Evolutionary conservation across 257 asterid species (phyloP), one percentile per base, ranked within the genome.

Genomic region (Craterostigma plantagineum): DNA sequence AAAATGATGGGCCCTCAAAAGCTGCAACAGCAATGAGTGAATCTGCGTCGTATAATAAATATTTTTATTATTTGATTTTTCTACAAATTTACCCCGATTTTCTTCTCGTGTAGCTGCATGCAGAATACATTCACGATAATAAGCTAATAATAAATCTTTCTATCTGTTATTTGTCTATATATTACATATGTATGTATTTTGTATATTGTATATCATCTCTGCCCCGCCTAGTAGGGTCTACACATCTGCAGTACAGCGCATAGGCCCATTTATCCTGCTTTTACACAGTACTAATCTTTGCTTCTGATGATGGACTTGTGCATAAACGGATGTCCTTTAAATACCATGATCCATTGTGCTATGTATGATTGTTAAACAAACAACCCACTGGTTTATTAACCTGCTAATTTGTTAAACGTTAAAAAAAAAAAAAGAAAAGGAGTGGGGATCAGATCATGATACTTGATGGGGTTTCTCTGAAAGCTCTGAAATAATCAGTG

Each of bases 21-120:
- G 83, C 91, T 79, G 92, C 82, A 62, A 58, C 41, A 60, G n/a
- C 72, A 75, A 82, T 78, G 76, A 82, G 92, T 79, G 80, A n/a
- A n/a, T 60, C 75, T 67, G 79, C 81, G 60, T n/a, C n/a, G n/a
- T n/a, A n/a, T 38, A 51, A 60, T 46, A 43, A n/a, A n/a, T 49
- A 40, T 49, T 34, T 34, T 13, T 35, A 48, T 49, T 42, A 23
- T n/a, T n/a, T n/a, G n/a, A n/a, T n/a, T n/a, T n/a, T n/a, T n/a
- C n/a, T n/a, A n/a, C n/a, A n/a, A 23, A 2, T 23, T 23, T 6
- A 6, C 30, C 30, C 30, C 30, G 30, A 23, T 23, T 16, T 38
- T 34, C 48, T 27, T 35, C n/a, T n/a, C n/a, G n/a, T n/a, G n/a
- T n/a, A n/a, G n/a, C n/a, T n/a, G n/a, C n/a, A n/a, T n/a, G n/a